Base-by-base conservation (phyloP, 2,329 filamentous ascomycete genomes). In the Coniella lustricola region DNA sequence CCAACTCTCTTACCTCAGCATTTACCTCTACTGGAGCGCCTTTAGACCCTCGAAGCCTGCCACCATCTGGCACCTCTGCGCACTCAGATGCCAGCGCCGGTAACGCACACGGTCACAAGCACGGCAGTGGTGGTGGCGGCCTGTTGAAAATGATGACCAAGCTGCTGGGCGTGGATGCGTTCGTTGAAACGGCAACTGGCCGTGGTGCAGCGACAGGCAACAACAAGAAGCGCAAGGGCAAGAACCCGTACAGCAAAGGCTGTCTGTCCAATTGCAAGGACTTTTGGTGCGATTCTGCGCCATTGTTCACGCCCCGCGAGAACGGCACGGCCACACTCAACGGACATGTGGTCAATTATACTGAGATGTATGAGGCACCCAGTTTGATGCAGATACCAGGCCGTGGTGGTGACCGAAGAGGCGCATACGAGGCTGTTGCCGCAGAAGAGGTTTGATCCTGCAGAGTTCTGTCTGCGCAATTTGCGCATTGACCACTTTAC, bases 201-300 rank as follows among this genome's bases (percentile, higher is more conserved):
- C 77, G 89, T 36, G 82, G 87, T 45, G 87, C 86, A 0, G 82
- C 84, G 5, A 73, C 73, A 3, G 66, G 68, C 20, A 67, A 71
- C 64, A 70, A 74, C 62, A 71, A 73, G 67, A 74, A 72, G 57
- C 68, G 75, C 54, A 73, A 74, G 48, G 77, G 77, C 62, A 74
- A 75, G 56, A 98, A 97, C 63, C 90, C 90, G 0, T 98, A 91
- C 65, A 91, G 83, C 50, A 76, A 82, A 29, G 93, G 93, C 7
- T 75, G 89, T 34, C 58, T 94, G n/a, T 79, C 83, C 51, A 98
- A 98, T 63, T 98, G 93, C 67, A 85, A 81, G 56, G 94, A 98
- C 66, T 98, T 98, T 64, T 97, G 90, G 89, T 91, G 87, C 60
- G 93, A 97, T 62, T 82, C 87, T 2, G 84, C 87, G 2, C 86